These are phyloP conservation scores for Striga hermonthica DNA, from an alignment of 305 asterid genomes.

Conservation along the genomic window DNA sequence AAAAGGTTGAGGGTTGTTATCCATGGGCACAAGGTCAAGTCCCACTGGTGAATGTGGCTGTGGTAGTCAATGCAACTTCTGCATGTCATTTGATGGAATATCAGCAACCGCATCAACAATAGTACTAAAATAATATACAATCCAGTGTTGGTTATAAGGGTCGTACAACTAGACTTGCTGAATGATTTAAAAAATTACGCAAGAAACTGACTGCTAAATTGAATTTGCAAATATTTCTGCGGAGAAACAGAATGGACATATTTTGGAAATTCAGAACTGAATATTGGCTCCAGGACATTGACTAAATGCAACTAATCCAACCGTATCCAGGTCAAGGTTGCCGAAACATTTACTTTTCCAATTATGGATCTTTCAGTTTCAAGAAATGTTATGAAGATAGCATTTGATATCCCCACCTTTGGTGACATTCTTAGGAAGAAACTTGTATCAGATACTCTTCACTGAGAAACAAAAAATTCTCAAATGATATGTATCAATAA, in stretches of 20 bases:
- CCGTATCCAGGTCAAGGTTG: too few relatives aligned
- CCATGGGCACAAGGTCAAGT: background rate
- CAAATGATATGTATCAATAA: background rate
- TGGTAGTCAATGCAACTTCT: slow-evolving; percentile 24
- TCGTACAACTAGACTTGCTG: background rate
- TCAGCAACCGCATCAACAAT: slow-evolving; percentile 25
- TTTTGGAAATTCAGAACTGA: background rate
- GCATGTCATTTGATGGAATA: slow-evolving; percentile 26
- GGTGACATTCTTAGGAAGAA: too few relatives aligned
- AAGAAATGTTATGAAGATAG: background rate
- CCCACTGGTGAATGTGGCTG: slow-evolving; percentile 22
- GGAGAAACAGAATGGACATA: background rate
- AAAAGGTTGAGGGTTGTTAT: background rate
- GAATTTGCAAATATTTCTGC: background rate
- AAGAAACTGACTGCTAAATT: background rate
- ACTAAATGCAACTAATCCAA: too few relatives aligned
- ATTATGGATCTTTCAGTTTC: too few relatives aligned
- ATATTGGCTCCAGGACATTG: background rate
- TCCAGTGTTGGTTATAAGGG: background rate
- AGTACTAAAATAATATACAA: slow-evolving; percentile 1
- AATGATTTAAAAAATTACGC: background rate
- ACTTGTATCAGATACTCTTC: background rate
- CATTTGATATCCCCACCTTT: too few relatives aligned
- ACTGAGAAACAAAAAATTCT: background rate
- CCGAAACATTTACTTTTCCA: too few relatives aligned